phyloP scores from a whole-genome alignment of 1,139 yeast genomes.

The Protomyces inundatus region DNA sequence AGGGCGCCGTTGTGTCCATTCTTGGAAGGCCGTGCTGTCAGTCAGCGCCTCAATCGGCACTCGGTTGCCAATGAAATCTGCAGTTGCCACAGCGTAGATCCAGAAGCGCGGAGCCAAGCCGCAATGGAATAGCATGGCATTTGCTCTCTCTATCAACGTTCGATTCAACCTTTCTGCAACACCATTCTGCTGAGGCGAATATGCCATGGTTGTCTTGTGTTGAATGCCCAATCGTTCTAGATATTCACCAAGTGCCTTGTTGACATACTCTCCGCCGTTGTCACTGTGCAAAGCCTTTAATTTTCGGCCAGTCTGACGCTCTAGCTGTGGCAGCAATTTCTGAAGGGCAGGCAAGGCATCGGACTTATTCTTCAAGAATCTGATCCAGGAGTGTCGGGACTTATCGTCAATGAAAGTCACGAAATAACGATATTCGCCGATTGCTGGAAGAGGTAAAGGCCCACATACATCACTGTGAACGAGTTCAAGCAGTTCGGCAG shows the following conservation, averaged over 20 bases:
- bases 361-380: too few species aligned
- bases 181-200: slow-evolving; percentile 28
- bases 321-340: background rate
- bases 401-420: background rate
- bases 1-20: background rate
- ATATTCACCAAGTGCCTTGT: too few species aligned
- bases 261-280: background rate
- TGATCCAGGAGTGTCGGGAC: too few species aligned
- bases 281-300: background rate
- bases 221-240: too few species aligned
- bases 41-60: background rate
- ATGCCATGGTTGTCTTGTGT: background rate
- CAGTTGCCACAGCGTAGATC: background rate
- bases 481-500: background rate
- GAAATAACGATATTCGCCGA: too few species aligned
- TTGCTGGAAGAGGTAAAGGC: too few species aligned
- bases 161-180: slow-evolving; percentile 24
- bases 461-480: background rate
- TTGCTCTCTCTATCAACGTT: slow-evolving; percentile 10
- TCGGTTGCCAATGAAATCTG: background rate
- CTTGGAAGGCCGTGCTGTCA: background rate
- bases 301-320: background rate
- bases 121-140: background rate
- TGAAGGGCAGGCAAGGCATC: background rate
- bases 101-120: background rate